phyloP scores from a whole-genome alignment of 2,329 filamentous ascomycete species.

The Penicillium sp. region DNA sequence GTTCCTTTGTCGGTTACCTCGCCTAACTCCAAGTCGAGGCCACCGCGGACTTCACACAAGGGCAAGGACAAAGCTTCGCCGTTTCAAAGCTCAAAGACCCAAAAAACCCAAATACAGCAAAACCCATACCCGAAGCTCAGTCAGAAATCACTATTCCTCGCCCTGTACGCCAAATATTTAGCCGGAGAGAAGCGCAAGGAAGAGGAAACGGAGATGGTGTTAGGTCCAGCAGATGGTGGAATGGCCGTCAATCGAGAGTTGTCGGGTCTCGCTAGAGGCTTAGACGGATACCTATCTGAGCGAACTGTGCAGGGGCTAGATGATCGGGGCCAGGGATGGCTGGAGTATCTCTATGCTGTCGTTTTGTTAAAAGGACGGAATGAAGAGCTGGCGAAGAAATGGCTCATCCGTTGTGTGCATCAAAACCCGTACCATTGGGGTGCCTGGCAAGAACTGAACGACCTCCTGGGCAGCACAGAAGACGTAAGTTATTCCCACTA shows the following conservation, averaged over 20 bases:
- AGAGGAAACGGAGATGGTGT: conserved; percentile 95
- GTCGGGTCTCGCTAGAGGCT: conserved; percentile 67
- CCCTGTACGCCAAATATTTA: conserved; percentile 87
- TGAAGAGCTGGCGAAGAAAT: conserved; percentile 77
- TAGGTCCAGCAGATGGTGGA: conserved; percentile 87
- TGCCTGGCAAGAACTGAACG: conserved; percentile 89
- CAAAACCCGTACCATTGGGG: conserved; percentile 95
- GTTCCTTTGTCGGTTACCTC: conserved; percentile 53
- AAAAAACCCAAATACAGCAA: conserved; percentile 33
- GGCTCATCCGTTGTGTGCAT: conserved; percentile 84
- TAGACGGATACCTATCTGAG: conserved; percentile 78
- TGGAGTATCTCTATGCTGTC: conserved; percentile 81
- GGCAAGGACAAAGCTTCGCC: conserved; percentile 59
- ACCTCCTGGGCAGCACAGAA: conserved; percentile 73
- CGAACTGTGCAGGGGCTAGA: conserved; percentile 60
- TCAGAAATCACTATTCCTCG: conserved; percentile 88
- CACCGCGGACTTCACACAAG: conserved; percentile 48
- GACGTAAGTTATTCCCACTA: conserved; percentile 59
- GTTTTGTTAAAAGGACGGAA: conserved; percentile 88
- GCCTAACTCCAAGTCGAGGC: conserved; percentile 39
- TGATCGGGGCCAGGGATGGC: conserved; percentile 76
- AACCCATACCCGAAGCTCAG: conserved; percentile 60
- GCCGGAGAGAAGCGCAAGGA: conserved; percentile 94
- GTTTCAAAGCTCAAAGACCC: conserved; percentile 38
- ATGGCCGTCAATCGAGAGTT: conserved; percentile 83